Evolutionary conservation across 139 green algal species (phyloP), one percentile per base, ranked within the genome.

Genomic region (Mychonastes homosphaera): DNA sequence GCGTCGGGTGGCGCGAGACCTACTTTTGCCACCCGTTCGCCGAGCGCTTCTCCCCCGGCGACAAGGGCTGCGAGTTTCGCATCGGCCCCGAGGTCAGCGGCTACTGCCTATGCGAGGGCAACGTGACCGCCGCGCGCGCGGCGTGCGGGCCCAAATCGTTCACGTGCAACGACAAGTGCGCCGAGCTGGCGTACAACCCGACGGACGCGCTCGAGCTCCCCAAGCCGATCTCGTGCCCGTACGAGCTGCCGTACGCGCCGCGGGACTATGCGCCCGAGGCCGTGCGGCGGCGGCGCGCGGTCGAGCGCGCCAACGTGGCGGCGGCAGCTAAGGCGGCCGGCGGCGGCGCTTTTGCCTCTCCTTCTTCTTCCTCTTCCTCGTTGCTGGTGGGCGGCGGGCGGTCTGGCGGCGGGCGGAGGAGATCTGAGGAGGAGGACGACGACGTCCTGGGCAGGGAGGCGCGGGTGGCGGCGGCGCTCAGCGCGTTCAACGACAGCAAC

Each of bases 111-210:
- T 56, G 57, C 28, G 32, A 59, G 19, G 52, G 52, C 16, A 40
- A 50, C 45, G 27, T 56, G 19, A 48, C 46, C 8, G 38, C 33
- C 34, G 29, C 33, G 24, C 49, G 52, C 19, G 40, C 65, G 30
- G 28, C 60, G 2, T 74, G 61, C 33, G 60, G 60, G 12, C 12
- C 38, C 15, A 58, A 69, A 38, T 19, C 28, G 2, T 66, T 70
- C 35, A 63, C 32, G 0, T 69, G 67, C 40, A 15, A 4, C 15
- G 39, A 58, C 27, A 56, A 58, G 26, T 73, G 60, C 33, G 50
- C 56, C 3, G 48, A 55, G 40, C 56, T 72, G 2, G 47, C 18
- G n/a, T 35, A 30, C 29, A 57, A 59, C 33, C 16, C 9, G 6
- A 45, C 34, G 8, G 53, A 12, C 27, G 33, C 49, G 3, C 49